Evolutionary conservation across 805 yeast species (phyloP).

Genomic region (Hagleromyces aurorensis): DNA sequence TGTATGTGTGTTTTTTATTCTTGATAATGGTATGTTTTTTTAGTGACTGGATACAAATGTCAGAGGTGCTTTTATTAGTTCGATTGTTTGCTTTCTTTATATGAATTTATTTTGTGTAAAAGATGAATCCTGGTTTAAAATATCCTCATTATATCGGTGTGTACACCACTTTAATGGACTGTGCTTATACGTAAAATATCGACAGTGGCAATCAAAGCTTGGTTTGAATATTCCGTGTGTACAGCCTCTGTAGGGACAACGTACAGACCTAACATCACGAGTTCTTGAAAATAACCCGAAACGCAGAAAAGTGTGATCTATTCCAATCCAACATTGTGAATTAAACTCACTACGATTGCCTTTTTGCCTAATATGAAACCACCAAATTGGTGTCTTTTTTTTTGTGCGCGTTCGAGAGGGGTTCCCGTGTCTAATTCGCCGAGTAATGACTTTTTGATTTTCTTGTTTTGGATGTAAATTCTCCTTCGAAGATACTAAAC

Average conservation of each 20-base stretch:
- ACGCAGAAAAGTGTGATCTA: conserved; percentile 11
- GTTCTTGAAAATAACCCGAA: conserved; percentile 16
- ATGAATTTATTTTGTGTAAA: conserved; percentile 2
- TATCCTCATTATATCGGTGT: neutral
- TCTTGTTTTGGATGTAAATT: neutral
- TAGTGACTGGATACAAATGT: no score
- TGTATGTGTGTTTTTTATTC: no score
- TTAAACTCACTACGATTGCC: no score
- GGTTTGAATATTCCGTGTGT: conserved; percentile 13
- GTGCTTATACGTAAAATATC: conserved; percentile 10
- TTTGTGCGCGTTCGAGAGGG: neutral
- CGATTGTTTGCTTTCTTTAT: neutral
- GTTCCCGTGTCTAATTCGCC: neutral
- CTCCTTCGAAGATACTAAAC: conserved; percentile 1
- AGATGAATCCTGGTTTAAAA: conserved; percentile 1
- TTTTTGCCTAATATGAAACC: conserved; percentile 5
- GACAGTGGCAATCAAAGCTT: conserved; percentile 14
- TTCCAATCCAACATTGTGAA: no score
- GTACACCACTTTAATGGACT: conserved; percentile 17
- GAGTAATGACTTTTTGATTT: conserved; percentile 2
- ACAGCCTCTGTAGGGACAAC: conserved; percentile 17
- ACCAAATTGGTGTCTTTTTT: conserved; percentile 7
- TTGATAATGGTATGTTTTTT: no score
- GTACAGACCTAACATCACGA: conserved; percentile 14
- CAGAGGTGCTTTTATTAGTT: no score